Conservation (phyloP, 2,329 filamentous ascomycete genomes). For the Fusarium scirpi region DNA sequence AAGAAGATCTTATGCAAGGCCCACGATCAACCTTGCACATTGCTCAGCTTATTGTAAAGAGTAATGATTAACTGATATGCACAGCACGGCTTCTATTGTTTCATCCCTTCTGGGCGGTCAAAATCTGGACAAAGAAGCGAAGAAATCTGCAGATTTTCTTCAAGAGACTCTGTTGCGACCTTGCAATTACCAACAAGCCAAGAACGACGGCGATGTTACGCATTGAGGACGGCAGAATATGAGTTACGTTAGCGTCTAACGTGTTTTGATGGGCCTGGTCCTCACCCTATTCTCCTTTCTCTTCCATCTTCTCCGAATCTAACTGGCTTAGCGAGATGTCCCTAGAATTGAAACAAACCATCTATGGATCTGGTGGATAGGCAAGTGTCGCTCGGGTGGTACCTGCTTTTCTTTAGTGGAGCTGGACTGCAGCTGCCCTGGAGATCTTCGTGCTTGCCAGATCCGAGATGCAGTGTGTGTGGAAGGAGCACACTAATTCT, state of each 20-base stretch:
- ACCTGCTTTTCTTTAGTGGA: constrained; percentile 5
- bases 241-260: constrained; percentile 15
- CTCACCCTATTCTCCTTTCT: background rate
- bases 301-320: constrained; percentile 18
- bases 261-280: constrained; percentile 6
- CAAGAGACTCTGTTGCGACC: background rate
- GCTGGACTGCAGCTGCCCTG: constrained; percentile 3
- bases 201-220: constrained; percentile 22
- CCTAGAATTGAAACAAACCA: constrained; percentile 29
- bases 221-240: constrained; percentile 21
- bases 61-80: constrained; percentile 10
- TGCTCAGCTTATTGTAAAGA: constrained; percentile 16
- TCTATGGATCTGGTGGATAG: constrained; percentile 23
- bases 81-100: constrained; percentile 14
- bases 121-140: background rate
- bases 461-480: background rate
- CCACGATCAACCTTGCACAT: constrained; percentile 19
- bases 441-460: constrained; percentile 20
- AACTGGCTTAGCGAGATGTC: background rate
- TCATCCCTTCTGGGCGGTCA: constrained; percentile 17
- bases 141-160: background rate
- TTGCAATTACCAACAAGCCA: constrained; percentile 12
- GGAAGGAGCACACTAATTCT: constrained; percentile 15
- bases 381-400: constrained; percentile 4
- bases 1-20: constrained; percentile 17